A percentile compares a stretch with the other conserved stretches of the same genome.
These are phyloP conservation scores for Kockovaella imperatae DNA, from an alignment of 768 basidiomycete genomes.

Conservation along the genomic window DNA sequence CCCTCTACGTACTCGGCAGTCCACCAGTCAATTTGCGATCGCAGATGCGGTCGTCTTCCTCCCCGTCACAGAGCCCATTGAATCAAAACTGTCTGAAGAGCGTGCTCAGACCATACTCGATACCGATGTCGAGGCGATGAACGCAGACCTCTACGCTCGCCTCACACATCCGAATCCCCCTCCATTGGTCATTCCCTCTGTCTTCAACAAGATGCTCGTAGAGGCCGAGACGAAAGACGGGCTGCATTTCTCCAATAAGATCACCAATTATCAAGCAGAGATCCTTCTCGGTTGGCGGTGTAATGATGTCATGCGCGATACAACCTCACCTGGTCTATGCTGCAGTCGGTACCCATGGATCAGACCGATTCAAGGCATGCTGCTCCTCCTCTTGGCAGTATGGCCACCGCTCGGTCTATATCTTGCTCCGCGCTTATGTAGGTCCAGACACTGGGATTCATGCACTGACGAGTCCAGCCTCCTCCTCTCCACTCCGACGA, in stretches of 20 bases:
- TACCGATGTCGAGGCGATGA: constrained; percentile 84
- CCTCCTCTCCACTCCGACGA: constrained; percentile 14
- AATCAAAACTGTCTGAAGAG: constrained; percentile 58
- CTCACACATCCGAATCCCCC: constrained; percentile 46
- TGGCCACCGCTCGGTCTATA: constrained; percentile 52
- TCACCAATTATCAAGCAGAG: constrained; percentile 64
- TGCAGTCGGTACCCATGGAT: constrained; percentile 70
- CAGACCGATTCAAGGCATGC: constrained; percentile 42
- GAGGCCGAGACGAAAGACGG: constrained; percentile 72
- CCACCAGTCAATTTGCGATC: constrained; percentile 38
- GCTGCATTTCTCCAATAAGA: constrained; percentile 62
- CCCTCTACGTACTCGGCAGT: not conserved
- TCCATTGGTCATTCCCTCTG: constrained; percentile 58
- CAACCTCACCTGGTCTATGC: constrained; percentile 58
- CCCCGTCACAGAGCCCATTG: constrained; percentile 66
- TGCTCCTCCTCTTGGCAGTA: constrained; percentile 32
- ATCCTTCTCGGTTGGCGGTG: constrained; percentile 73
- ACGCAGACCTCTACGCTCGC: constrained; percentile 69
- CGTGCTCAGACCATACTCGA: constrained; percentile 63
- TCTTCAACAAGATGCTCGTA: constrained; percentile 73
- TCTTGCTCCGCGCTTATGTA: constrained; percentile 39
- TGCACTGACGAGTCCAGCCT: constrained; percentile 7
- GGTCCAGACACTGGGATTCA: constrained; percentile 10
- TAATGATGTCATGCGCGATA: constrained; percentile 52
- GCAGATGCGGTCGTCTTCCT: constrained; percentile 71